Base-by-base conservation (phyloP, 1,139 yeast genomes). In the Lodderomyces margitis region DNA sequence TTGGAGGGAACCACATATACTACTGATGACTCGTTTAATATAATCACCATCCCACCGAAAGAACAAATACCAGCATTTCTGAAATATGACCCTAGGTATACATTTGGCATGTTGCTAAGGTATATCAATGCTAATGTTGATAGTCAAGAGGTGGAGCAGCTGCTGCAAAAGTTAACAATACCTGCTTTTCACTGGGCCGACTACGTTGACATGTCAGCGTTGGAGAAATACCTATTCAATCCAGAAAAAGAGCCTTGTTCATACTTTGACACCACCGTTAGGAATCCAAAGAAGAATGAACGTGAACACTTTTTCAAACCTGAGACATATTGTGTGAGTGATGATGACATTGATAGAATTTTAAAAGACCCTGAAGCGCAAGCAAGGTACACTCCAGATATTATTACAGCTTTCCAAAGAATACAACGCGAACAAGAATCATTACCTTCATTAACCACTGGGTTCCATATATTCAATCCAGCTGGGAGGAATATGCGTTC, bases 121-220 rank as follows among this genome's bases (percentile, higher is more conserved):
- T 48, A 61, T 43, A 40, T 64, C 21, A 47, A 46, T 30, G 17
- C 34, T 5, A 15, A 36, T 15, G 11, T 40, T 4, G 39, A 38
- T 5, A 19, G 23, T 30, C 21, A 12, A 5, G 7, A 19, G 11
- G 44, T 46, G 4, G 45, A 42, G 11, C 32, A 15, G n/a, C 32
- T 15, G 5, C 32, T 15, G 11, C 32, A 14, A 15, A 19, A 7
- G 17, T 28, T 28, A n/a, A 15, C 19, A 5, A 34, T 63, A 8
- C 62, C 69, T 1, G 51, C 47, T 32, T 68, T 68, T 48, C 70
- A 68, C 47, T 68, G 73, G 73, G 54, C 59, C 15, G 73, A 68
- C 46, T 66, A 59, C 51, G 49, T 51, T 6, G 68, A 66, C 45
- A 48, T 64, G 42, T 53, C 69, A 5, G 35, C 34, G 5, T 49